phyloP scores from a whole-genome alignment of 176 grass and related monocot species.

The Ananas comosus region DNA sequence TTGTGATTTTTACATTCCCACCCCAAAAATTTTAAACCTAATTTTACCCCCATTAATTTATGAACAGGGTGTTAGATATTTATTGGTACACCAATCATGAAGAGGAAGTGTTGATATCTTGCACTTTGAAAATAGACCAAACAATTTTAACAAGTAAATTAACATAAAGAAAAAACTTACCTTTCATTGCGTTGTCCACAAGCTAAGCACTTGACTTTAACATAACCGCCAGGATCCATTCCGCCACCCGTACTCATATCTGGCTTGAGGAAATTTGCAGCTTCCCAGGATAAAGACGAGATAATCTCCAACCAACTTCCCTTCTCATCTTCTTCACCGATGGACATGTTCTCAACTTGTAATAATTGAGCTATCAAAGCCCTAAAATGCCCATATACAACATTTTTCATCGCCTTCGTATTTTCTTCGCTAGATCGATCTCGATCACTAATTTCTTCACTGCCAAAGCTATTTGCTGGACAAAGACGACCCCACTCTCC shows the following conservation, averaged over 20 bases:
- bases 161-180: constrained; percentile 28
- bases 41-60: too few species aligned
- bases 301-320: constrained; percentile 89
- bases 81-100: too few species aligned
- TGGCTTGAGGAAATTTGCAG: constrained; percentile 76
- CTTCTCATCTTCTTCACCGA: constrained; percentile 42
- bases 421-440: constrained; percentile 58
- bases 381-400: constrained; percentile 80
- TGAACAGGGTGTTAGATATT: too few species aligned
- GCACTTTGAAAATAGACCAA: neutral
- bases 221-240: constrained; percentile 90
- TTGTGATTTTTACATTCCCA: too few species aligned
- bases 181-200: constrained; percentile 72
- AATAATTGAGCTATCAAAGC: constrained; percentile 79
- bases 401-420: constrained; percentile 73
- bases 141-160: constrained; percentile 3
- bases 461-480: constrained; percentile 66
- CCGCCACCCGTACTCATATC: constrained; percentile 64
- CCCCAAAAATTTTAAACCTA: too few species aligned
- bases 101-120: neutral
- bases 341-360: constrained; percentile 62
- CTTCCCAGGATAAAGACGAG: constrained; percentile 77
- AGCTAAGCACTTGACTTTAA: constrained; percentile 93
- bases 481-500: constrained; percentile 27
- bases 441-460: constrained; percentile 44